Conservation (phyloP, 768 basidiomycete genomes). For the Scleroderma citrinum region DNA sequence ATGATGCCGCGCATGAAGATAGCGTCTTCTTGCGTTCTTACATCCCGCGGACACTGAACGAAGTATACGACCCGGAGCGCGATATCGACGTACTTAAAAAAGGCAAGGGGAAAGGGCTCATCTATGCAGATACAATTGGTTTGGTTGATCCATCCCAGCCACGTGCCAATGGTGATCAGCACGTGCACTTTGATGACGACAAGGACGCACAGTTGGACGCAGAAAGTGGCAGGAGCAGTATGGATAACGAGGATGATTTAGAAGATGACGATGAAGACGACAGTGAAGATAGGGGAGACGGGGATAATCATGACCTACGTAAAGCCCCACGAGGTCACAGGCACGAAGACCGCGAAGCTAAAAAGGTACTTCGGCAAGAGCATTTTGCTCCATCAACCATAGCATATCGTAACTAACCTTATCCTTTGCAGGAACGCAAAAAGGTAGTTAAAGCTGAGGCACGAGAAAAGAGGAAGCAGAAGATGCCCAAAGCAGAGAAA, state of each 20-base stretch:
- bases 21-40: constrained; percentile 85
- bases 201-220: constrained; percentile 1
- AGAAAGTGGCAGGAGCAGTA: constrained; percentile 20
- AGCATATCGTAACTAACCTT: constrained; percentile 5
- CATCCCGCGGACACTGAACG: constrained; percentile 88
- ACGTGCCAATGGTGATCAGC: constrained; percentile 3
- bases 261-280: constrained; percentile 31
- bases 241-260: constrained; percentile 30
- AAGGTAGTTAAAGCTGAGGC: constrained; percentile 83
- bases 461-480: constrained; percentile 81
- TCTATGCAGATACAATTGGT: constrained; percentile 86
- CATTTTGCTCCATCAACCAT: constrained; percentile 4
- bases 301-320: constrained; percentile 41
- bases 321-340: constrained; percentile 77
- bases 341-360: constrained; percentile 86
- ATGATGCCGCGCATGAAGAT: constrained; percentile 61
- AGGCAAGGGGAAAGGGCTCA: constrained; percentile 68
- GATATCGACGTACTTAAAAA: constrained; percentile 72
- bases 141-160: constrained; percentile 42
- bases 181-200: constrained; percentile 16
- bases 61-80: constrained; percentile 92
- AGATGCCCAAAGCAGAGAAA: constrained; percentile 96
- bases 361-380: constrained; percentile 81
- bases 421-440: constrained; percentile 71
- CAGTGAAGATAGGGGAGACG: constrained; percentile 19